Base-by-base conservation (phyloP, 208 protist genomes). In the Crithidia bombi region DNA sequence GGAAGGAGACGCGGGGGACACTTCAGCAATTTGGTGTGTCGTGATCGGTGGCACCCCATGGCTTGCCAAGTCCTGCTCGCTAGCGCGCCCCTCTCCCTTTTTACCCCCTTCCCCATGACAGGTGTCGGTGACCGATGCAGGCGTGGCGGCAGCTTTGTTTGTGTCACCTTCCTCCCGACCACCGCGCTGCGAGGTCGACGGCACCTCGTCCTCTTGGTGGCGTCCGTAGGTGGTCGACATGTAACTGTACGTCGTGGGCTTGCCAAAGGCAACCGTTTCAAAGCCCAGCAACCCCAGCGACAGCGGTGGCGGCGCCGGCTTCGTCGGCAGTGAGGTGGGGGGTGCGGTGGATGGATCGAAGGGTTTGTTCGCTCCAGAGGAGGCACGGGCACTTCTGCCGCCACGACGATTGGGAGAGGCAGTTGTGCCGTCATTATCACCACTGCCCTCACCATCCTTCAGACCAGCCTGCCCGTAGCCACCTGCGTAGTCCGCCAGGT, bases 251-350 rank as follows among this genome's bases (percentile, higher is more conserved):
- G 57, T 23, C 39, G 33, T 63, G 0, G 5, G 57, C 26, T 50
- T 63, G 39, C 57, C 57, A 23, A 63, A 65, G 7, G 38, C 39
- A 5, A 65, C 30, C n/a, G 1, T 65, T 39, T 65, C 58, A 54
- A 65, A 52, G 19, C 58, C 43, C 36, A 65, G 32, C 17, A 65
- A 43, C 2, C 58, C 58, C 19, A 65, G 32, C 58, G 26, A 41
- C 6, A 65, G 23, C 23, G 58, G 43, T 5, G 58, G 28, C 19
- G 58, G 30, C 1, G 58, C 17, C 12, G n/a, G 33, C 57, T 63
- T 63, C 23, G 36, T 3, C 26, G 57, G 57, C 21, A 63, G 58
- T n/a, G 58, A 65, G 12, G 58, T 52, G 0, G 58, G 43, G 0
- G 58, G 43, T n/a, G 58, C 30, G 19, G 58, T n/a, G 17, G 58